Evolutionary conservation across 148 eudicot species (phyloP).

Genomic region (Agrostemma githago): DNA sequence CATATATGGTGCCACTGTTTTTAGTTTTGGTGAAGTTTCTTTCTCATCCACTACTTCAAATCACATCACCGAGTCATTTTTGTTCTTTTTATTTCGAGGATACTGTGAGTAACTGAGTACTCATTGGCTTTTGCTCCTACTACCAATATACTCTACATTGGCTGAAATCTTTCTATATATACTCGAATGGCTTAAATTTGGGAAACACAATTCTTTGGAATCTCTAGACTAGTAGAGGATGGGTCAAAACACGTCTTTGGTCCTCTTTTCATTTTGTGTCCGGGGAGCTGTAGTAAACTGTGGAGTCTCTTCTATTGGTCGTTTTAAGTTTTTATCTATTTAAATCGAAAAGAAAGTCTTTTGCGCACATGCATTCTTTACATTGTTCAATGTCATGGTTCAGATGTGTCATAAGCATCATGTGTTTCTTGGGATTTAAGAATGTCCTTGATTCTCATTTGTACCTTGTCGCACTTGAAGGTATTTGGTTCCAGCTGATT

Average conservation of each 20-base stretch:
- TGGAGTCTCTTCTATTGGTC: no score
- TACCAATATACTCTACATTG: no score
- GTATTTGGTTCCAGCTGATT: conserved; percentile 91
- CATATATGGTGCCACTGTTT: not conserved
- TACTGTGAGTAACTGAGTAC: not conserved
- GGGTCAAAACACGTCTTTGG: not conserved
- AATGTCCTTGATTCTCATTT: not conserved
- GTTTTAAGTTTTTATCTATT: no score
- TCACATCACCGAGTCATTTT: not conserved
- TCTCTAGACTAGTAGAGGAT: not conserved
- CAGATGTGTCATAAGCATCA: not conserved
- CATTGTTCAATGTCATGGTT: not conserved
- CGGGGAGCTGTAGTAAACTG: not conserved
- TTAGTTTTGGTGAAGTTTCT: not conserved
- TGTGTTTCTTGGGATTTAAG: not conserved
- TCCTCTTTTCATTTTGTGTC: not conserved
- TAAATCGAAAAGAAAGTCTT: not conserved
- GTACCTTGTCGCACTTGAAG: conserved; percentile 32
- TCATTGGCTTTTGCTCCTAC: not conserved
- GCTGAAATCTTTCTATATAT: not conserved
- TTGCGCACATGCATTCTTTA: not conserved
- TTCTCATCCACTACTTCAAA: not conserved
- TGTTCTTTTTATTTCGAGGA: not conserved
- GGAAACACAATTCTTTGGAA: not conserved
- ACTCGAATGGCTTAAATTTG: not conserved